A percentile compares a stretch with the other conserved stretches of the same genome.
These are phyloP conservation scores for Colletotrichum liaoningense DNA, from an alignment of 2,329 filamentous ascomycete species.

Conservation along the genomic window DNA sequence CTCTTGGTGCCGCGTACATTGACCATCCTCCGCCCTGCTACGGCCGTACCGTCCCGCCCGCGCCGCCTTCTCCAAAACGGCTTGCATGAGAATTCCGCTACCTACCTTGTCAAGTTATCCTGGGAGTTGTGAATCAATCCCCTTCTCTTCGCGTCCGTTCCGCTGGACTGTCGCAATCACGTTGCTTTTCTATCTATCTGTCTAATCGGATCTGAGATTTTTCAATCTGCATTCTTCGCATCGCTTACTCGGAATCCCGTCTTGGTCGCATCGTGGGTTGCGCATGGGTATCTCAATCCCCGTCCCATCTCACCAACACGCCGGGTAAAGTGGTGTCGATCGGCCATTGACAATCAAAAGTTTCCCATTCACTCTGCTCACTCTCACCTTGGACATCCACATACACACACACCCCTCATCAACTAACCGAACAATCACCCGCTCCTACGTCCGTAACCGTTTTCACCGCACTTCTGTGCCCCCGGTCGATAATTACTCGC, in stretches of 20 bases:
- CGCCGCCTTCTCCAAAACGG: constrained; percentile 1
- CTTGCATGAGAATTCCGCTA: not conserved
- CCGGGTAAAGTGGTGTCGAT: not conserved
- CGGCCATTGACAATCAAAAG: not conserved
- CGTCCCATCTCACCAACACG: not conserved
- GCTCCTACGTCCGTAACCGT: constrained; percentile 23
- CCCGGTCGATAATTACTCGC: not conserved
- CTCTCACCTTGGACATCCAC: no score
- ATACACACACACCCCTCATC: not conserved
- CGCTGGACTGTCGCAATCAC: not conserved
- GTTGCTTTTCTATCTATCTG: constrained; percentile 4
- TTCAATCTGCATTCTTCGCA: not conserved
- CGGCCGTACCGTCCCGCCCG: constrained; percentile 24
- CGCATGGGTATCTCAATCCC: not conserved
- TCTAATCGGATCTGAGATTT: constrained; percentile 15
- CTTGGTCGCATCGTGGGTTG: not conserved
- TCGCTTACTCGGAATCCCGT: not conserved
- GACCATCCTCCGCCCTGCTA: constrained; percentile 4
- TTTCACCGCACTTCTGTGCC: not conserved
- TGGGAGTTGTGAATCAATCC: no score
- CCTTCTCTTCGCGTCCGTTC: no score
- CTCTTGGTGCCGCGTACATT: not conserved
- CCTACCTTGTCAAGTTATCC: not conserved
- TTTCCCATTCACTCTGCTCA: not conserved
- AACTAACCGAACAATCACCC: not conserved